These are phyloP conservation scores for Xylariomycetidae sp. DNA, from an alignment of 2,329 filamentous ascomycete species.

Conservation along the genomic window DNA sequence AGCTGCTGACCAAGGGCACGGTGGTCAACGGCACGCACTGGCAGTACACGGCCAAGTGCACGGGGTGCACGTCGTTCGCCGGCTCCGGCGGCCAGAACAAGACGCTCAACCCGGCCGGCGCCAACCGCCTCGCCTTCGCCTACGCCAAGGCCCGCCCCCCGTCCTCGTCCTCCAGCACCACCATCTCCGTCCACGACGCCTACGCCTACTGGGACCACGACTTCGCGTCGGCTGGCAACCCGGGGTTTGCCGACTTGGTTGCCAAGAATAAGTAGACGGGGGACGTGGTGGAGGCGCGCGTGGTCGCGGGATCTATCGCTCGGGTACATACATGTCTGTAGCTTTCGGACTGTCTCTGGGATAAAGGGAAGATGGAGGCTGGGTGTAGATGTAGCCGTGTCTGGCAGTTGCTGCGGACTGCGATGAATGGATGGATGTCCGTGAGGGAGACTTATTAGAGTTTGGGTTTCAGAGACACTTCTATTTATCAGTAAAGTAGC, in stretches of 20 bases:
- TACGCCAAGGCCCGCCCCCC: constrained; percentile 21
- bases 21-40: constrained; percentile 34
- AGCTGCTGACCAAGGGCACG: constrained; percentile 31
- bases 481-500: too few relatives aligned
- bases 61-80: constrained; percentile 28
- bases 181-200: constrained; percentile 24
- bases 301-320: constrained; percentile 2
- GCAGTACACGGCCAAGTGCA: constrained; percentile 34
- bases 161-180: constrained; percentile 15
- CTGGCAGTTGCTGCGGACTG: too few relatives aligned
- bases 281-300: too few relatives aligned
- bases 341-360: too few relatives aligned
- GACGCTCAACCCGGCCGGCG: constrained; percentile 80
- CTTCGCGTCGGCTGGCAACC: constrained; percentile 22
- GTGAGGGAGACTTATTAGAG: too few relatives aligned
- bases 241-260: constrained; percentile 21
- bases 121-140: constrained; percentile 66
- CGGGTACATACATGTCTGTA: neutral
- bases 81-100: constrained; percentile 17
- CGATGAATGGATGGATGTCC: too few relatives aligned
- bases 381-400: too few relatives aligned
- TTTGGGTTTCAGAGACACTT: too few relatives aligned
- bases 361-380: too few relatives aligned
- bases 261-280: constrained; percentile 18
- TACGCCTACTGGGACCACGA: constrained; percentile 28